Evolutionary conservation across 73 alveolate genomes (phyloP).

Genomic region (Blepharisma japonicum): DNA sequence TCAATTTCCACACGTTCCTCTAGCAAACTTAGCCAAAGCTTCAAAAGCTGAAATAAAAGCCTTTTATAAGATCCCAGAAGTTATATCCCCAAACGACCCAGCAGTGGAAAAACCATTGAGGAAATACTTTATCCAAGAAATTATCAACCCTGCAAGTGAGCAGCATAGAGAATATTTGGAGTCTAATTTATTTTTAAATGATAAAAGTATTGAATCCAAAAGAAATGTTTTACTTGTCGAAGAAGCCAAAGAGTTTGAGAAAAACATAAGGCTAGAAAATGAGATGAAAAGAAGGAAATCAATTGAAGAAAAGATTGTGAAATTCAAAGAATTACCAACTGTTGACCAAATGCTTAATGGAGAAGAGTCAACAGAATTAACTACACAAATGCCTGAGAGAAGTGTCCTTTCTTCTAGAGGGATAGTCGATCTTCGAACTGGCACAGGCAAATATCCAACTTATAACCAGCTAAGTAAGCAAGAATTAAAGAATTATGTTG

Average conservation of each 20-base stretch:
- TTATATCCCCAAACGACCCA: conserved; percentile 18
- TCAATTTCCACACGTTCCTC: background rate
- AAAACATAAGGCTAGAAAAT: background rate
- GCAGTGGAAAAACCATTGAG: background rate
- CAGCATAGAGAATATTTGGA: background rate
- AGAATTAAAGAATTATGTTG: background rate
- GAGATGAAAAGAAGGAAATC: background rate
- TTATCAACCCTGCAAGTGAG: background rate
- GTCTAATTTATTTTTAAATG: background rate
- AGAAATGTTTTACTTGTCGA: background rate
- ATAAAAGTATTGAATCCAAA: background rate
- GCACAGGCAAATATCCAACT: conserved; percentile 3
- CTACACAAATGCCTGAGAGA: background rate
- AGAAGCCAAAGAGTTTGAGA: conserved; percentile 16
- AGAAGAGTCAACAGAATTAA: background rate
- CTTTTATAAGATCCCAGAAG: background rate
- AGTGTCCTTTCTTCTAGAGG: background rate
- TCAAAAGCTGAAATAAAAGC: conserved; percentile 9
- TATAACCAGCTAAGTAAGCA: background rate
- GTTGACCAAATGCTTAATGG: conserved; percentile 3
- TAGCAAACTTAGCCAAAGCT: background rate
- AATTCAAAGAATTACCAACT: background rate
- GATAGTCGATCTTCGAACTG: background rate
- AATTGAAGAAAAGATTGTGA: background rate
- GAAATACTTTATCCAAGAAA: background rate